Base-by-base conservation (phyloP, 768 basidiomycete species). In the Amanita subjunquillea region DNA sequence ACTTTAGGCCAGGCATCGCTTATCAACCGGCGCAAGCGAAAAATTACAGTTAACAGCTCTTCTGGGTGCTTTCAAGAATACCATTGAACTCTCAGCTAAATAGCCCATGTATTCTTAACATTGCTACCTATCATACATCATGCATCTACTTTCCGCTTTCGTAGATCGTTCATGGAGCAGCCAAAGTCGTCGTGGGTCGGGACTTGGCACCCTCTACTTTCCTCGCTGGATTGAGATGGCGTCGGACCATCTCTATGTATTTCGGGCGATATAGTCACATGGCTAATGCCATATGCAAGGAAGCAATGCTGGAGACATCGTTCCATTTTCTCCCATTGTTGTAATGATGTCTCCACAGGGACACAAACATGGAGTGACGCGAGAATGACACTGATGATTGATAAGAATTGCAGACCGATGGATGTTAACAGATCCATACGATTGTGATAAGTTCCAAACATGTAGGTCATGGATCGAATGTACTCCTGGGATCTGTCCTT, bases 21-120 rank as follows among this genome's bases (percentile, higher is more conserved):
- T 98, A 6, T 91, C 93, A 1, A 84, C 93, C 0, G 96, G 96
- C 0, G 93, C 87, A 1, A 94, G 72, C 57, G 96, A 99, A 67
- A 97, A 92, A 62, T 82, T 99, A 50, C 96, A 98, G 63, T 64
- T 98, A 48, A 91, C 91, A 6, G 92, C 92, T 0, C 67, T 99
- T 55, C 71, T 98, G 3, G 93, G 88, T 3, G 87, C 87, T 4
- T 95, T 97, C 74, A 99, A 99, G 67, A 86, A 89, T 56, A 82
- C 90, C 0, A 88, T 96, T 6, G 91, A 95, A 62, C 62, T 91
- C 44, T 76, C 83, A 25, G 69, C 77, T 15, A 82, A 77, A 53
- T 59, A 58, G 49, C 55, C 34, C 30, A 67, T 54, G 59, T 39
- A 46, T 53, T 34, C 3, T 9, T 23, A 23, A 4, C 20, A n/a